A percentile compares a stretch with the other conserved stretches of the same genome.
These are phyloP conservation scores for Rosa rugosa DNA, from an alignment of 306 rosid genomes.

Conservation along the genomic window DNA sequence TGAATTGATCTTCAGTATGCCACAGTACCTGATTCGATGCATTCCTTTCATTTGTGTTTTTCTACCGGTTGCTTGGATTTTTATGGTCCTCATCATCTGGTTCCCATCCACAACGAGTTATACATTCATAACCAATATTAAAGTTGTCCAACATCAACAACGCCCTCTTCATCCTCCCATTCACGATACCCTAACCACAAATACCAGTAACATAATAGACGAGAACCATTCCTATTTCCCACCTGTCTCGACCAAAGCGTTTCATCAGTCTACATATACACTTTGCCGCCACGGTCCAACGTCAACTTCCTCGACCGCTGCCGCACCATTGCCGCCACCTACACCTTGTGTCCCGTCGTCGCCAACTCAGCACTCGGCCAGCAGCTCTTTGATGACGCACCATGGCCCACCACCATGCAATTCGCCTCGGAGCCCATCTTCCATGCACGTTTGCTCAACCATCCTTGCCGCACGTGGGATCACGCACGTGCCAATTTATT, in stretches of 20 bases:
- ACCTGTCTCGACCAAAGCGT: background rate
- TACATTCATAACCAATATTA: background rate
- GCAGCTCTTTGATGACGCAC: background rate
- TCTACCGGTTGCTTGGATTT: constrained; percentile 34
- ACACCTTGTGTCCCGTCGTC: constrained; percentile 77
- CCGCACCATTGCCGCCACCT: constrained; percentile 56
- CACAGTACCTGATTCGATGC: constrained; percentile 3
- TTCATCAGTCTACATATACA: constrained; percentile 55
- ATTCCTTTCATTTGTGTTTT: constrained; percentile 35
- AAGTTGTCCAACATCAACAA: background rate
- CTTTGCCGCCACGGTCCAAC: too few relatives aligned
- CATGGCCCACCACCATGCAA: constrained; percentile 50
- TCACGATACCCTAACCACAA: background rate
- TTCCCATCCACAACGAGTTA: constrained; percentile 18
- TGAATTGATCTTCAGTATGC: background rate
- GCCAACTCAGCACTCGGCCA: constrained; percentile 34
- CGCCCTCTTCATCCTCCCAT: background rate
- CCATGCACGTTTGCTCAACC: constrained; percentile 74
- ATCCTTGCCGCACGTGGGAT: constrained; percentile 64
- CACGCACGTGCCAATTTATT: constrained; percentile 52
- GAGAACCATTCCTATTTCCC: background rate
- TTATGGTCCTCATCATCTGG: constrained; percentile 27
- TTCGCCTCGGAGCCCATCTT: constrained; percentile 74
- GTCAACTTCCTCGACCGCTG: too few relatives aligned
- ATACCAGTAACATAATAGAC: background rate